Conservation (phyloP, 805 yeast species). For the Cyberlindnera bimundalis region DNA sequence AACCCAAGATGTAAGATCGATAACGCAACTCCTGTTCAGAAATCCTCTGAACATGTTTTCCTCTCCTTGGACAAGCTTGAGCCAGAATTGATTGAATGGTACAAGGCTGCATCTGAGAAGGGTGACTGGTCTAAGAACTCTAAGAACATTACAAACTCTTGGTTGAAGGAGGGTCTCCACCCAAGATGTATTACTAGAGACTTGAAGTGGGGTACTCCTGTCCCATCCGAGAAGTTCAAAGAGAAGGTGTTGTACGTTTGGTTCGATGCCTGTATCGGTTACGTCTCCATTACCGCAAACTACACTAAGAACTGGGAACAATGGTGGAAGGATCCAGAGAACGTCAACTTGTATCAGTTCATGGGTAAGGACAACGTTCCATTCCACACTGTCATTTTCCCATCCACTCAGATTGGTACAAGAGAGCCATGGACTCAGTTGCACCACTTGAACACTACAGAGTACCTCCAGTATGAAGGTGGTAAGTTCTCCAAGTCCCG, state of each 20-base stretch:
- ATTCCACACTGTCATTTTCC: slow-evolving; percentile 98
- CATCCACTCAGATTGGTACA: slow-evolving; percentile 88
- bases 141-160: slow-evolving; percentile 80
- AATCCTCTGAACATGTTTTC: slow-evolving; percentile 82
- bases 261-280: slow-evolving; percentile 99
- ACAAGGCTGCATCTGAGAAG: slow-evolving; percentile 56
- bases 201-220: slow-evolving; percentile 97
- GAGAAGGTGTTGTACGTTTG: slow-evolving; percentile 95
- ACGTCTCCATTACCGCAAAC: slow-evolving; percentile 92
- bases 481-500: slow-evolving; percentile 99
- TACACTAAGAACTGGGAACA: slow-evolving; percentile 75
- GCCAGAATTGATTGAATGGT: slow-evolving; percentile 71
- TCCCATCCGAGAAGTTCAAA: slow-evolving; percentile 81
- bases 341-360: slow-evolving; percentile 87
- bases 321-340: slow-evolving; percentile 96
- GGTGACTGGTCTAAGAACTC: slow-evolving; percentile 94
- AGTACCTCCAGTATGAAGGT: slow-evolving; percentile 94
- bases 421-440: slow-evolving; percentile 84
- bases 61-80: slow-evolving; percentile 82
- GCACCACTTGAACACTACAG: slow-evolving; percentile 90
- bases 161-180: slow-evolving; percentile 90
- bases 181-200: slow-evolving; percentile 98
- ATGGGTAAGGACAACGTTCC: slow-evolving; percentile 99
- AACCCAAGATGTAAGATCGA: slow-evolving; percentile 96
- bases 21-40: slow-evolving; percentile 72